Conservation (phyloP, 2,329 filamentous ascomycete genomes). For the Fusarium sarcochroum region DNA sequence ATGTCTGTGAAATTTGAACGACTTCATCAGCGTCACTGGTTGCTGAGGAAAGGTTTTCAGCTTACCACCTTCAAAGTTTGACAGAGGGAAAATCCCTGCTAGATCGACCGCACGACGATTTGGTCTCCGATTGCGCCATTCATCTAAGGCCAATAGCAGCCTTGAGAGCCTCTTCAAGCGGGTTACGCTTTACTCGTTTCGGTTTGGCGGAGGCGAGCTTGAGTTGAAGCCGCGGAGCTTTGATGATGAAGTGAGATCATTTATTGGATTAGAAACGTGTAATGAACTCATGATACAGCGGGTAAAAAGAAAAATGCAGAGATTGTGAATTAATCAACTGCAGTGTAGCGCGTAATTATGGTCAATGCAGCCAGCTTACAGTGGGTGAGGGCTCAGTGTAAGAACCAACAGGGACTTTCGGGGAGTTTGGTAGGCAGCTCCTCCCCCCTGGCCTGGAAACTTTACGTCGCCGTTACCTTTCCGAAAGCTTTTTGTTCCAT, state of each 20-base stretch:
- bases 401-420: conserved; percentile 17
- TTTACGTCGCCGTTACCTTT: conserved; percentile 2
- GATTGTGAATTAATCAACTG: not conserved
- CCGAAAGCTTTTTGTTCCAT: conserved; percentile 26
- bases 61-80: conserved; percentile 5
- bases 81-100: conserved; percentile 13
- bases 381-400: conserved; percentile 2
- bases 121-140: conserved; percentile 46
- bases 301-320: conserved; percentile 5
- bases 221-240: conserved; percentile 12
- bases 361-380: not conserved
- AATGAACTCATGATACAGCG: conserved; percentile 15
- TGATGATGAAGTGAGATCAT: conserved; percentile 30
- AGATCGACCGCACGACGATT: conserved; percentile 42
- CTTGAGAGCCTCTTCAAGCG: conserved; percentile 19
- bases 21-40: not conserved
- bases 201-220: conserved; percentile 26
- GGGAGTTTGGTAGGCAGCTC: conserved; percentile 29
- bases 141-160: conserved; percentile 6
- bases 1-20: not conserved
- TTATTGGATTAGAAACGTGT: conserved; percentile 21
- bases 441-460: not conserved
- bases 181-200: conserved; percentile 21
- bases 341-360: not conserved
- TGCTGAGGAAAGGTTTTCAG: conserved; percentile 5